Conservation (phyloP, 495 filamentous ascomycete genomes). For the Ascobolus immersus region DNA sequence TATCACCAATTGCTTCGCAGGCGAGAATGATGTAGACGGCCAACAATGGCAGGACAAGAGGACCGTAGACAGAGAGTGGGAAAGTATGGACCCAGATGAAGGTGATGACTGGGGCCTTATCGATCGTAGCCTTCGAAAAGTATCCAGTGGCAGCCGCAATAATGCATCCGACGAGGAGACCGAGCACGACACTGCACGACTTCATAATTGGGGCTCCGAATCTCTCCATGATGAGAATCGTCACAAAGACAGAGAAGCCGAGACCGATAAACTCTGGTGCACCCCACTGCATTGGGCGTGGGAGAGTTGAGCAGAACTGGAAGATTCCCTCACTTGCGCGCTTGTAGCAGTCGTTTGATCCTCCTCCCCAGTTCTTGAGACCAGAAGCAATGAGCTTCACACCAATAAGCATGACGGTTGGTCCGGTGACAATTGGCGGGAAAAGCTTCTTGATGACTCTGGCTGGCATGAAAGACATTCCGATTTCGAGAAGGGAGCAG, state of each 20-base stretch:
- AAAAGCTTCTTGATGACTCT: conserved; percentile 48
- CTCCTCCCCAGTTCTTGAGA: conserved; percentile 69
- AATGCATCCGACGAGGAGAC: conserved; percentile 65
- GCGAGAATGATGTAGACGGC: conserved; percentile 72
- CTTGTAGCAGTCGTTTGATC: conserved; percentile 34
- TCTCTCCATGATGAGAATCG: conserved; percentile 62
- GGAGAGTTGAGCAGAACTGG: conserved; percentile 44
- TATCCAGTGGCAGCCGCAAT: conserved; percentile 66
- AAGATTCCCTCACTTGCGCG: conserved; percentile 30
- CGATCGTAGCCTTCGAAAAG: conserved; percentile 46
- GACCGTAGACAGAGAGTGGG: conserved; percentile 52
- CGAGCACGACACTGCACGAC: conserved; percentile 50
- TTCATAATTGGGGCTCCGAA: conserved; percentile 53
- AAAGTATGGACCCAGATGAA: conserved; percentile 89
- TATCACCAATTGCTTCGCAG: conserved; percentile 73
- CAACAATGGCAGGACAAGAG: conserved; percentile 57
- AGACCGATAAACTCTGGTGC: conserved; percentile 63
- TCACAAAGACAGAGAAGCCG: conserved; percentile 74
- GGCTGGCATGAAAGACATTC: conserved; percentile 50
- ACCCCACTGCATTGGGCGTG: conserved; percentile 70
- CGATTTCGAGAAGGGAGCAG: conserved; percentile 49
- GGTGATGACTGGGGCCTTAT: conserved; percentile 38
- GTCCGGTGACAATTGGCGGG: conserved; percentile 72
- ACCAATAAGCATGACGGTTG: conserved; percentile 55
- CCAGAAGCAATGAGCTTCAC: conserved; percentile 48